Evolutionary conservation across 768 basidiomycete genomes (phyloP).

Genomic region (Suillus bovinus): DNA sequence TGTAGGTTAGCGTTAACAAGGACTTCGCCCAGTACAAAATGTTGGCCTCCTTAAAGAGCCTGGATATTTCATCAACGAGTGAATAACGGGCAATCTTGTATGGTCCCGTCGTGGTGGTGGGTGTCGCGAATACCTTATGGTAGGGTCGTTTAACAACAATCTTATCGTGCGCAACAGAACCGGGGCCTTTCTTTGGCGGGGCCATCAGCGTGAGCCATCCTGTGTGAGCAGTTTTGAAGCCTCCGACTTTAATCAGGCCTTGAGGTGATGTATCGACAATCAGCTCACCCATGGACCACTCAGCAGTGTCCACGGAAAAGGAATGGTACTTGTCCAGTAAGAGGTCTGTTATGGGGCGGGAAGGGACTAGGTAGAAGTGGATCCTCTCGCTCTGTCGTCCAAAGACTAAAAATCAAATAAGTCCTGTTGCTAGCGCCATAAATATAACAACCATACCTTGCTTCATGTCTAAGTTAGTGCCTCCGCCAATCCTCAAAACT

Average conservation of each 20-base stretch:
- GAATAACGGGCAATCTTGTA: conserved; percentile 1
- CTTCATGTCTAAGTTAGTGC: conserved; percentile 4
- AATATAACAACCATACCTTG: neutral
- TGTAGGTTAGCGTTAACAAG: conserved; percentile 12
- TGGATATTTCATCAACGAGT: conserved; percentile 2
- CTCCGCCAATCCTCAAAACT: conserved; percentile 5
- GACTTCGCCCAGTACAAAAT: conserved; percentile 16
- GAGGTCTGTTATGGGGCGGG: neutral
- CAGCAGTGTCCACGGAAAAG: neutral
- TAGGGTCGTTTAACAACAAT: conserved; percentile 7
- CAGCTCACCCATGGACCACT: neutral
- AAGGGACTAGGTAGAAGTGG: neutral
- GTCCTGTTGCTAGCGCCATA: neutral
- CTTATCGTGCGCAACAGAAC: neutral
- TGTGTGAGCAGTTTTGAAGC: conserved; percentile 10
- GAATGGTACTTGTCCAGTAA: neutral
- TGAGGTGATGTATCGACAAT: neutral
- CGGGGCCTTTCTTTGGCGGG: neutral
- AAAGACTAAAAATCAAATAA: neutral
- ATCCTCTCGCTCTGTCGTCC: neutral
- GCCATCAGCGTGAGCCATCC: conserved; percentile 4
- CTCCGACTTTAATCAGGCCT: neutral
- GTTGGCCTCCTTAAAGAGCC: conserved; percentile 13
- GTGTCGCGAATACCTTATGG: neutral
- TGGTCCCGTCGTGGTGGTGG: neutral